Percentiles rank a stretch among this genome's conserved stretches.
Evolutionary conservation across 352 stramenopile genomes (phyloP).

Genomic region (Globisporangium acanthophoron): DNA sequence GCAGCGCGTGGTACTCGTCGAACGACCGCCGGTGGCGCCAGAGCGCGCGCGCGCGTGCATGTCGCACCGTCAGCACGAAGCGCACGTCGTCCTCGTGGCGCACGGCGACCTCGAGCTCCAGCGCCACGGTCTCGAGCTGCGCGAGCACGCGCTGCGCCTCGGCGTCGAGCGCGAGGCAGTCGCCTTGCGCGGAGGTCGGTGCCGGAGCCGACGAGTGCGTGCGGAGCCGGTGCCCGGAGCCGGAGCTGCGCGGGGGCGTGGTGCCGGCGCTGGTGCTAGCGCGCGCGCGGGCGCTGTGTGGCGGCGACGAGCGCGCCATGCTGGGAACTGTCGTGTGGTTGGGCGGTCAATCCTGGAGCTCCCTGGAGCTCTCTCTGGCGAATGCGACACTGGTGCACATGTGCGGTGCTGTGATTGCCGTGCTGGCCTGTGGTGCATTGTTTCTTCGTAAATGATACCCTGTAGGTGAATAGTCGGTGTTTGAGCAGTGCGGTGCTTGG

Average conservation of each 20-base stretch:
- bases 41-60: constrained; percentile 17
- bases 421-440: neutral
- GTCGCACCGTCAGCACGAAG: constrained; percentile 41
- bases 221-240: neutral
- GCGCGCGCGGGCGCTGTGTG: neutral
- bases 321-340: neutral
- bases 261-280: neutral
- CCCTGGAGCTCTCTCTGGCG: neutral
- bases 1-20: constrained; percentile 39
- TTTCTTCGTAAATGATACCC: neutral
- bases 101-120: constrained; percentile 20
- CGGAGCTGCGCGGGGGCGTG: neutral
- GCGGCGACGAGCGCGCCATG: neutral
- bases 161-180: neutral
- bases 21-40: constrained; percentile 39
- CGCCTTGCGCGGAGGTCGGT: neutral
- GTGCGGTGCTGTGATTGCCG: neutral
- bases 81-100: constrained; percentile 28
- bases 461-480: neutral
- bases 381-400: no score
- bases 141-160: constrained; percentile 13
- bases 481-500: neutral
- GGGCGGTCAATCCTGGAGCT: neutral
- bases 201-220: neutral
- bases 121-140: constrained; percentile 27